Base-by-base conservation (phyloP, 1,139 yeast species). In the Blastobotrys indianensis region DNA sequence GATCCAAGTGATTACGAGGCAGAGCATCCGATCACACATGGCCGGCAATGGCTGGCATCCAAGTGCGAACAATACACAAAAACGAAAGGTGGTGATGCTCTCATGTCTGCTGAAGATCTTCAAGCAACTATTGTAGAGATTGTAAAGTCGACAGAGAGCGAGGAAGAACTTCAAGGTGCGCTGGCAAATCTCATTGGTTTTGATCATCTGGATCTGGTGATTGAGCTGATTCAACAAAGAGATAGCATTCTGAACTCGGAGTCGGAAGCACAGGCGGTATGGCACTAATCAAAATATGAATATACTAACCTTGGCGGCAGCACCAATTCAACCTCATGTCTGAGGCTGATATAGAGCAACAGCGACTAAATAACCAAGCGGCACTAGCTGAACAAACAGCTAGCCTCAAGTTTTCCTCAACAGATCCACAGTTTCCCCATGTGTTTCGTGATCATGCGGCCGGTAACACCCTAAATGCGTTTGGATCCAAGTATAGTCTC, bases 141-240 rank as follows among this genome's bases (percentile, higher is more conserved):
- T 2, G 41, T 71, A 9, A 50, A 59, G 6, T 57, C 66, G 1
- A 65, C 71, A 32, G 60, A 65, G 6, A 60, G 73, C 32, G 87
- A 81, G 45, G 84, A 80, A 42, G 84, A 79, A 41, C 63, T 82
- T 10, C 92, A 85, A 56, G 78, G 83, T 6, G 62, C 74, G 1
- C 65, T 92, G 33, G 80, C 86, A 52, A 96, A 88, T 59, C 72
- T 85, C 8, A 65, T 92, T 3, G 97, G 98, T 0, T 84, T 80
- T 56, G 96, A 87, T 32, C 84, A 87, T 58, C 75, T 92, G 51
- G 95, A 87, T 45, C 65, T 88, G 44, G 84, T 88, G 8, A 73
- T 88, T 1, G 77, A 75, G 44, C 66, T 92, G 12, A 63, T 90
- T 2, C 79, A 78, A 49, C 69, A 80, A 46, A 75, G 79, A 54